A percentile compares a stretch with the other conserved stretches of the same genome.
Evolutionary conservation across 495 filamentous ascomycete species (phyloP).

Genomic region (Geoglossum glabrum): DNA sequence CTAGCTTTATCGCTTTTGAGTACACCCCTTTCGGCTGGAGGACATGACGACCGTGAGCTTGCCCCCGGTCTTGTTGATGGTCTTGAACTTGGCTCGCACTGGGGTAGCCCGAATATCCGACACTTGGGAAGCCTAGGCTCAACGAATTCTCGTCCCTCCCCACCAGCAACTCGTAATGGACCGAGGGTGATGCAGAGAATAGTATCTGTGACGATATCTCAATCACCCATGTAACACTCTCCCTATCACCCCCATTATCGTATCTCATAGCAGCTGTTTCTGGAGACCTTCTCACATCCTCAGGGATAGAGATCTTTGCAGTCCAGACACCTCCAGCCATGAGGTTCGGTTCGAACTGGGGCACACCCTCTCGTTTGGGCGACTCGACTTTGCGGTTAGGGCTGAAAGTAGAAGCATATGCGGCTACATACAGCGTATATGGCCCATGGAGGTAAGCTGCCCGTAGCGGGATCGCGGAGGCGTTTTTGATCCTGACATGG

Average conservation of each 20-base stretch:
- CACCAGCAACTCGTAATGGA: conserved; percentile 77
- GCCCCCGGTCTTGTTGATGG: conserved; percentile 33
- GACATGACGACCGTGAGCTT: conserved; percentile 26
- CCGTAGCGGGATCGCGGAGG: conserved; percentile 71
- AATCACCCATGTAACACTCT: conserved; percentile 62
- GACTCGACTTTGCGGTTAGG: conserved; percentile 52
- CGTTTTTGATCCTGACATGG: conserved; percentile 74
- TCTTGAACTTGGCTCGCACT: conserved; percentile 53
- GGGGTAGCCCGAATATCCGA: conserved; percentile 25
- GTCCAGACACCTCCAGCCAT: conserved; percentile 82
- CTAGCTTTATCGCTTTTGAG: conserved; percentile 52
- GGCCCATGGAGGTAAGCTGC: conserved; percentile 93
- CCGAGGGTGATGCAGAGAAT: conserved; percentile 69
- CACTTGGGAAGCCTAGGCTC: conserved; percentile 34
- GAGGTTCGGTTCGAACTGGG: conserved; percentile 85
- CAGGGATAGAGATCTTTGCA: conserved; percentile 55
- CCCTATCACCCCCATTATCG: not conserved
- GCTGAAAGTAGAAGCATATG: conserved; percentile 60
- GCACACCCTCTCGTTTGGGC: conserved; percentile 39
- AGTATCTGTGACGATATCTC: conserved; percentile 83
- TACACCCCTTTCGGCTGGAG: conserved; percentile 52
- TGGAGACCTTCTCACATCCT: conserved; percentile 35
- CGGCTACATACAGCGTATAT: conserved; percentile 71
- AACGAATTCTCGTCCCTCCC: conserved; percentile 70
- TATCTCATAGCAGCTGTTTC: not conserved